phyloP scores from a whole-genome alignment of 208 protist species.

The Wallacemonas collosoma region DNA sequence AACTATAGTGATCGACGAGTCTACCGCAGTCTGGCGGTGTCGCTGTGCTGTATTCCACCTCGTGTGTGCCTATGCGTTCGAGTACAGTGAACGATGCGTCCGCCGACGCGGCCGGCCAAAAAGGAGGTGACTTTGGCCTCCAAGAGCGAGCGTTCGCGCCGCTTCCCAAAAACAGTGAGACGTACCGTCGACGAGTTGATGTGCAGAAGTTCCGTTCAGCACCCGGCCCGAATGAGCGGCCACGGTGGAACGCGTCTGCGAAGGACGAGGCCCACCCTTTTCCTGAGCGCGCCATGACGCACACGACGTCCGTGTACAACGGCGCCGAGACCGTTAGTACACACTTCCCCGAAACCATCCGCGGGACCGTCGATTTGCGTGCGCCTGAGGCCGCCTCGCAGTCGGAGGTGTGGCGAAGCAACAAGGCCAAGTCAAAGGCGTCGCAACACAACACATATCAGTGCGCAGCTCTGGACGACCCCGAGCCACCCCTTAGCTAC shows the following conservation, averaged over 20 bases:
- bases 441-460: slow-evolving; percentile 39
- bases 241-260: slow-evolving; percentile 68
- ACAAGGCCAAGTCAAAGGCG: slow-evolving; percentile 18
- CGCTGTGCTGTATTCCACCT: no score
- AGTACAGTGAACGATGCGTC: not conserved
- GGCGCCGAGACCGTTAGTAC: slow-evolving; percentile 56
- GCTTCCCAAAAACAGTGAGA: slow-evolving; percentile 28
- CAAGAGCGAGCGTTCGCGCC: slow-evolving; percentile 55
- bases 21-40: no score
- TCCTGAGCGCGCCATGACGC: slow-evolving; percentile 53
- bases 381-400: slow-evolving; percentile 18
- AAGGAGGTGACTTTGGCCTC: slow-evolving; percentile 28
- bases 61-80: not conserved
- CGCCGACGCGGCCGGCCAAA: not conserved
- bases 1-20: no score
- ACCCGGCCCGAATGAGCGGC: slow-evolving; percentile 27
- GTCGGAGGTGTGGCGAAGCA: slow-evolving; percentile 32
- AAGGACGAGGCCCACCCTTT: slow-evolving; percentile 79
- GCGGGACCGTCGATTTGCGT: slow-evolving; percentile 40
- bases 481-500: slow-evolving; percentile 40
- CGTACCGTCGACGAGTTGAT: slow-evolving; percentile 34
- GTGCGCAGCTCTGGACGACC: slow-evolving; percentile 32
- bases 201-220: slow-evolving; percentile 45
- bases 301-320: slow-evolving; percentile 58
- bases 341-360: slow-evolving; percentile 64